These are phyloP conservation scores for Sugiyamaella marilandica DNA, from an alignment of 805 yeast genomes.

Conservation along the genomic window DNA sequence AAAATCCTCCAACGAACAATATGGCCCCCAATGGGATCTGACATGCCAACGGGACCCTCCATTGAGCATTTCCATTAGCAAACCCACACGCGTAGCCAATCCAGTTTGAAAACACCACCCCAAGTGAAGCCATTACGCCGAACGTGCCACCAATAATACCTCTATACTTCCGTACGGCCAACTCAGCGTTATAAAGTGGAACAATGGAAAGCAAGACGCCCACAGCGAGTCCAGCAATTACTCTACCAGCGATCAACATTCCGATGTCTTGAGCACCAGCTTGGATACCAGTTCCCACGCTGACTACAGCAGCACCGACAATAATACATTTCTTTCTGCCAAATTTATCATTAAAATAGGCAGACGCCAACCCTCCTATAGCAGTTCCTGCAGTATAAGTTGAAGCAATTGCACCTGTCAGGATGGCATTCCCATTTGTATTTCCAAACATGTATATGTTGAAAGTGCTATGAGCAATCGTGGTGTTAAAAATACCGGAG, in stretches of 20 bases:
- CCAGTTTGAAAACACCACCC: slow-evolving; percentile 5
- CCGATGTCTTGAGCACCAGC: slow-evolving; percentile 23
- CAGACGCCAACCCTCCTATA: slow-evolving; percentile 42
- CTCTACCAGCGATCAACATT: slow-evolving; percentile 6
- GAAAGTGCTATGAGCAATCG: not conserved
- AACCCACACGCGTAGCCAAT: slow-evolving; percentile 3
- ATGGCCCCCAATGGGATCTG: slow-evolving; percentile 58
- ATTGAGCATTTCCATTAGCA: slow-evolving; percentile 35
- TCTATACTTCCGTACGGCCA: slow-evolving; percentile 1
- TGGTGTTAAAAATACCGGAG: slow-evolving; percentile 1
- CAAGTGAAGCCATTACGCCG: slow-evolving; percentile 2
- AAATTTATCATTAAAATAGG: slow-evolving; percentile 39
- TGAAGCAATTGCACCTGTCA: slow-evolving; percentile 4
- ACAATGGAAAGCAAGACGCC: slow-evolving; percentile 2
- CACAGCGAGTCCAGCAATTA: slow-evolving; percentile 5
- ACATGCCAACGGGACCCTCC: slow-evolving; percentile 68
- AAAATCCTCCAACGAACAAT: slow-evolving; percentile 37
- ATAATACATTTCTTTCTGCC: slow-evolving; percentile 28
- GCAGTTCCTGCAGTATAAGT: slow-evolving; percentile 35
- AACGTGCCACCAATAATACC: slow-evolving; percentile 6
- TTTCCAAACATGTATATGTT: slow-evolving; percentile 4
- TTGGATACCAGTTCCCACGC: slow-evolving; percentile 43
- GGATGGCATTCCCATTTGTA: slow-evolving; percentile 1
- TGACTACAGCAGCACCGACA: slow-evolving; percentile 42
- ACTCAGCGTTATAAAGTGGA: slow-evolving; percentile 5